phyloP scores from a whole-genome alignment of 2,329 filamentous ascomycete species.

The Scorias spongiosa region DNA sequence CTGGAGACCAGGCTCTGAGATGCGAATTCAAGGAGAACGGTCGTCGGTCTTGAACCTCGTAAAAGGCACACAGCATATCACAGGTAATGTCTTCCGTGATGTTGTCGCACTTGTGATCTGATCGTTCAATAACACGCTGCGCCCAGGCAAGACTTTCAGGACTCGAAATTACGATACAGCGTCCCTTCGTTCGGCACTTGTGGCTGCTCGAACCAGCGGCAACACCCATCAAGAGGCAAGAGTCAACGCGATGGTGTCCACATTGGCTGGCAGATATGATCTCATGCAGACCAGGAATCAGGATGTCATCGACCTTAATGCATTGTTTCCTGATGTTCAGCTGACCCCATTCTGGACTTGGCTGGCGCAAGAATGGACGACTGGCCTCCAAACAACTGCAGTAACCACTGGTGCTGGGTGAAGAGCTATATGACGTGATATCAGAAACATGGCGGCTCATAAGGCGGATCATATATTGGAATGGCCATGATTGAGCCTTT shows the following conservation, averaged over 20 bases:
- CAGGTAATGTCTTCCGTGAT: conserved; percentile 16
- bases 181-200: not conserved
- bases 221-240: not conserved
- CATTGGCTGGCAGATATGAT: not conserved
- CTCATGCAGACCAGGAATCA: not conserved
- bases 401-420: not conserved
- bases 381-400: not conserved
- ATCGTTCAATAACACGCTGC: no score
- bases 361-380: not conserved
- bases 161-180: not conserved
- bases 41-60: conserved; percentile 47
- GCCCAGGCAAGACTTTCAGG: not conserved
- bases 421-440: not conserved
- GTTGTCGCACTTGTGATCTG: no score
- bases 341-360: not conserved
- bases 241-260: not conserved
- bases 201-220: not conserved
- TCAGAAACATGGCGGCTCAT: no score
- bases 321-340: not conserved
- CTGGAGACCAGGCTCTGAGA: conserved; percentile 47
- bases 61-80: conserved; percentile 35
- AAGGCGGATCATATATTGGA: no score
- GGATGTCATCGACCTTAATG: not conserved
- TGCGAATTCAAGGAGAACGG: conserved; percentile 53
- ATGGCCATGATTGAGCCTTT: no score